Evolutionary conservation across 2,329 filamentous ascomycete genomes (phyloP), one percentile per base, ranked within the genome.

Genomic region (Epichloe hybrida): DNA sequence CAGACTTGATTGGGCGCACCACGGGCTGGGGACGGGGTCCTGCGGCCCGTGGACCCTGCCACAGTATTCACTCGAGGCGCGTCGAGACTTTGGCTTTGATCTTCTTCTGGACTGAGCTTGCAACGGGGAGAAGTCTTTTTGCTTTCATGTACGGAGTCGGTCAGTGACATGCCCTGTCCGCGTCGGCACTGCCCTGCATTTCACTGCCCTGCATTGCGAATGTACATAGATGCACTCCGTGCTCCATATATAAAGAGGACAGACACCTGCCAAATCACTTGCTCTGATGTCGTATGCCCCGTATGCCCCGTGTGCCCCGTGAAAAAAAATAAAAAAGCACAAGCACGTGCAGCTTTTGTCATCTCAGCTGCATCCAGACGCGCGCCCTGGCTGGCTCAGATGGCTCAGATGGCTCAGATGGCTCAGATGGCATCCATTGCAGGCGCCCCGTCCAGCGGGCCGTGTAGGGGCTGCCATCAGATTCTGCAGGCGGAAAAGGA

Each of bases 11-110:
- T 79, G 74, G 68, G 69, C 67, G 55, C 79, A 84, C 62, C 79
- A 83, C 59, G 81, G 80, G 0, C 57, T 84, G 35, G 80, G 80
- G 0, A 81, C 76, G 9, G 80, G 74, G 6, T 79, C 75, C 47
- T 84, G 80, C 62, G 80, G 80, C 23, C 79, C 79, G 0, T 72
- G 72, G 51, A 77, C 75, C 20, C 53, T 76, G 62, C 67, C 68
- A 4, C 50, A 71, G 61, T 76, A 78, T 58, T 66, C 69, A 54
- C 63, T 77, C 15, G 60, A 60, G 57, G 66, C 66, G 27, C 62
- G 66, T 51, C 59, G 59, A 43, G 66, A 69, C 53, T 75, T 72
- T 56, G 65, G 71, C 48, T 64, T 70, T 35, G 70, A 73, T 60
- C 48, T 75, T 21, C 43, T 74, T 13, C 52, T 75, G 46, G 72